These are phyloP conservation scores for Entophlyctis helioformis DNA, from an alignment of 192 early-diverging fungal genomes.

Conservation along the genomic window DNA sequence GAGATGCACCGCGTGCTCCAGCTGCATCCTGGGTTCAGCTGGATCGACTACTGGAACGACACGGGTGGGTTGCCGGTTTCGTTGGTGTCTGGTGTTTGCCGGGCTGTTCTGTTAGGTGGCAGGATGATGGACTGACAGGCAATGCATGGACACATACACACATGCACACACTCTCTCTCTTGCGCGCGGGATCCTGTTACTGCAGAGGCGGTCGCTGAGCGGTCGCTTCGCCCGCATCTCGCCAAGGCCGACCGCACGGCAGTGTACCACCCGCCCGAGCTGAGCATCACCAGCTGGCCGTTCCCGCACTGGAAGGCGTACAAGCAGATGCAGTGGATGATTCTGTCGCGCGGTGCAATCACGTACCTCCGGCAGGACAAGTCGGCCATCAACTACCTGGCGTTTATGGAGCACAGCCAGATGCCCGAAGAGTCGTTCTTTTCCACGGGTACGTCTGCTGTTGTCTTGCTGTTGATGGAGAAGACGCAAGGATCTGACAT, in stretches of 20 bases:
- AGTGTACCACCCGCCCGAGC: slow-evolving; percentile 9
- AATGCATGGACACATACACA: too few relatives aligned
- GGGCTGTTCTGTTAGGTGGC: too few relatives aligned
- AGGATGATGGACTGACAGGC: too few relatives aligned
- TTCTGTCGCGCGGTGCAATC: slow-evolving; percentile 16
- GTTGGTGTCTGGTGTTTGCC: too few relatives aligned
- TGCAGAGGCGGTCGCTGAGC: slow-evolving; percentile 7
- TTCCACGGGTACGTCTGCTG: slow-evolving; percentile 9
- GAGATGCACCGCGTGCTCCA: slow-evolving; percentile 20
- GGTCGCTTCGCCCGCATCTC: slow-evolving; percentile 18
- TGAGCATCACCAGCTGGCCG: slow-evolving; percentile 13
- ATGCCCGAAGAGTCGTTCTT: slow-evolving; percentile 32
- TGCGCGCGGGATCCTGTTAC: too few relatives aligned
- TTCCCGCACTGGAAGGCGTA: slow-evolving; percentile 15
- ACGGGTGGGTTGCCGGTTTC: slow-evolving; percentile 7
- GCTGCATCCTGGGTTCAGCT: slow-evolving; percentile 8
- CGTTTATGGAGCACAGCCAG: slow-evolving; percentile 22
- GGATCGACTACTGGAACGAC: slow-evolving; percentile 28
- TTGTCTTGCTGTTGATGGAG: too few relatives aligned
- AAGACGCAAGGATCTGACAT: too few relatives aligned
- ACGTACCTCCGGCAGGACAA: slow-evolving; percentile 11
- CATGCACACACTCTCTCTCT: too few relatives aligned
- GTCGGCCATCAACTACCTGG: slow-evolving; percentile 12
- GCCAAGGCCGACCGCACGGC: slow-evolving; percentile 1
- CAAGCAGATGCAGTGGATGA: slow-evolving; percentile 38